phyloP scores from a whole-genome alignment of 768 basidiomycete species.

The Russula sp. region DNA sequence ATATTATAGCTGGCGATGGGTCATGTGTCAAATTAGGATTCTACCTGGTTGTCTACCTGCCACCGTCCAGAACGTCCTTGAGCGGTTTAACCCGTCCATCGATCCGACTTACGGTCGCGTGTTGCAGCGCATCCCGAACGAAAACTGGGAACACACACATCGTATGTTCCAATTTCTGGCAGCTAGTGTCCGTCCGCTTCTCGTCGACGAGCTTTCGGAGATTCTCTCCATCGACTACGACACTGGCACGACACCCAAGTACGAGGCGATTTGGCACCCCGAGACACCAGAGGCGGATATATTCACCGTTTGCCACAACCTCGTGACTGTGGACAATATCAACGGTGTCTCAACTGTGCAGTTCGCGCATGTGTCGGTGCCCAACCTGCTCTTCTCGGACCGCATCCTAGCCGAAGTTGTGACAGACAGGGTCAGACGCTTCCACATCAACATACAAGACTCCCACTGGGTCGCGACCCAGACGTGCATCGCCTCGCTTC shows the following conservation, averaged over 20 bases:
- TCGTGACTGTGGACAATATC: constrained; percentile 4
- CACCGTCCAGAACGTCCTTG: constrained; percentile 21
- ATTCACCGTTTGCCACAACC: constrained; percentile 14
- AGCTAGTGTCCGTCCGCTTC: constrained; percentile 20
- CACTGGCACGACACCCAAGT: constrained; percentile 15
- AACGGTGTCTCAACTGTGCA: constrained; percentile 4
- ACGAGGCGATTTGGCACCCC: constrained; percentile 19
- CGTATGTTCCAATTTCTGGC: constrained; percentile 26
- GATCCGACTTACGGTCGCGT: constrained; percentile 27
- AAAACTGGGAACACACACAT: constrained; percentile 16
- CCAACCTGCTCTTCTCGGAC: constrained; percentile 10
- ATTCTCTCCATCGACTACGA: constrained; percentile 25
- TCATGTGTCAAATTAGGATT: constrained; percentile 25
- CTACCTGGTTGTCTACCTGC: constrained; percentile 19
- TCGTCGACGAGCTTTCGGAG: constrained; percentile 25
- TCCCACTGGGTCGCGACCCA: constrained; percentile 7
- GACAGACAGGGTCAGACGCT: constrained; percentile 5
- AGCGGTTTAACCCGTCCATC: constrained; percentile 19
- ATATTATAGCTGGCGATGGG: constrained; percentile 27
- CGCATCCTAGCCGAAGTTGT: not conserved
- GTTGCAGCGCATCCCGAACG: constrained; percentile 22
- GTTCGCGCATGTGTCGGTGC: constrained; percentile 8
- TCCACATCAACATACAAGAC: not conserved
- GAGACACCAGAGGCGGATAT: constrained; percentile 17
- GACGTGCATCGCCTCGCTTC: constrained; percentile 12